phyloP scores from a whole-genome alignment of 441 rosid species.

The Sinapis alba region DNA sequence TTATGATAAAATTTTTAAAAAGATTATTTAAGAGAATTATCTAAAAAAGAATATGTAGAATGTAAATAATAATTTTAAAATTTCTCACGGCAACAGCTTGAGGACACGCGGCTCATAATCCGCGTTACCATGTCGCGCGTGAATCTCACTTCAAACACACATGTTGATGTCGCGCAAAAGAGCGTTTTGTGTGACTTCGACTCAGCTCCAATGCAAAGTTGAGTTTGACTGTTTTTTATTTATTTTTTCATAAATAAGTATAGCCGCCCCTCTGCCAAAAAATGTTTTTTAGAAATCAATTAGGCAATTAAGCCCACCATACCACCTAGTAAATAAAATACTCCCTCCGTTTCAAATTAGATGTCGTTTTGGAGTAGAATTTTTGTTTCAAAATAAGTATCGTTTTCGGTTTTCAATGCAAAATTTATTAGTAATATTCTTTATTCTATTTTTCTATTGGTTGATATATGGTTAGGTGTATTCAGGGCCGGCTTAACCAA shows the following conservation, averaged over 20 bases:
- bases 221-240: constrained; percentile 42
- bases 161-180: constrained; percentile 31
- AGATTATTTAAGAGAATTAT: no score
- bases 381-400: no score
- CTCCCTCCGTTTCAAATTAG: no score
- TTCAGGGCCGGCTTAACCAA: no score
- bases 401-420: no score
- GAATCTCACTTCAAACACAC: not conserved
- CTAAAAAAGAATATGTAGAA: no score
- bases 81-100: not conserved
- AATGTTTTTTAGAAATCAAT: not conserved
- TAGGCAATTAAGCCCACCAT: constrained; percentile 16
- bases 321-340: constrained; percentile 2
- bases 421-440: no score
- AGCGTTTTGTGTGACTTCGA: constrained; percentile 33
- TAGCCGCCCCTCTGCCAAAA: constrained; percentile 42
- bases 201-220: constrained; percentile 26
- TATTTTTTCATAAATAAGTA: not conserved
- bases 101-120: not conserved
- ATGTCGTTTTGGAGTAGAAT: no score
- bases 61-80: no score
- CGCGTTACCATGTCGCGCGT: constrained; percentile 1
- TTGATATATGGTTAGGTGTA: no score
- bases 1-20: no score
- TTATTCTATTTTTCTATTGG: no score